Percentiles rank a stretch among this genome's conserved stretches.
Evolutionary conservation across 1,139 yeast genomes (phyloP).

Genomic region (Candida albicans): DNA sequence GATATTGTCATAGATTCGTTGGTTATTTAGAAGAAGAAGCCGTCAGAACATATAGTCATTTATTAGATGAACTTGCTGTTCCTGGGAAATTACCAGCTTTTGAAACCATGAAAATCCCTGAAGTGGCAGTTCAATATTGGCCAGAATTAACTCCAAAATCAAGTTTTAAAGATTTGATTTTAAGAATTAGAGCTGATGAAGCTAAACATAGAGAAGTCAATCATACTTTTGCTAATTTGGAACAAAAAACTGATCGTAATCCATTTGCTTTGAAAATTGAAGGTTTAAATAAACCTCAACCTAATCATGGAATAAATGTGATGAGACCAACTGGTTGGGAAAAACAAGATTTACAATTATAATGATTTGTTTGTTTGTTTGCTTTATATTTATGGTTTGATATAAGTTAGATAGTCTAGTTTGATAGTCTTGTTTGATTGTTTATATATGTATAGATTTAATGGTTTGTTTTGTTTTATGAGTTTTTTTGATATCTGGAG

Average conservation of each 20-base stretch:
- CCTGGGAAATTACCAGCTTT: constrained; percentile 54
- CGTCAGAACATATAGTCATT: constrained; percentile 68
- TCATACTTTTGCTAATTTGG: constrained; percentile 71
- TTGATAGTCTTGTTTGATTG: not conserved
- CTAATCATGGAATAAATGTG: constrained; percentile 49
- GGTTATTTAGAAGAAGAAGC: constrained; percentile 83
- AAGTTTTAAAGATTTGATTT: constrained; percentile 59
- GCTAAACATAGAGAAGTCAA: constrained; percentile 77
- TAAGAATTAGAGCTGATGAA: constrained; percentile 62
- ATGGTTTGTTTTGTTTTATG: too few relatives aligned
- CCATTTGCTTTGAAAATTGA: constrained; percentile 60
- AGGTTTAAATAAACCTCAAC: constrained; percentile 49
- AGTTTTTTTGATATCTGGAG: too few relatives aligned
- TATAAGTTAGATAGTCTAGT: not conserved
- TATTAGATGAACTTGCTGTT: constrained; percentile 54
- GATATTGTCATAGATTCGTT: constrained; percentile 72
- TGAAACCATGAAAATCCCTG: constrained; percentile 46
- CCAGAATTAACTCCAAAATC: constrained; percentile 49
- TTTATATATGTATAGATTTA: not conserved
- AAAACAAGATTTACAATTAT: constrained; percentile 43
- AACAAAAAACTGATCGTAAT: constrained; percentile 56
- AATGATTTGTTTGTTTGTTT: too few relatives aligned
- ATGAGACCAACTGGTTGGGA: constrained; percentile 64
- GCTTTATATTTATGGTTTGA: too few relatives aligned
- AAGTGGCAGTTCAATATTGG: constrained; percentile 66